phyloP scores from a whole-genome alignment of 768 basidiomycete genomes.

The Boletus reticulatus region DNA sequence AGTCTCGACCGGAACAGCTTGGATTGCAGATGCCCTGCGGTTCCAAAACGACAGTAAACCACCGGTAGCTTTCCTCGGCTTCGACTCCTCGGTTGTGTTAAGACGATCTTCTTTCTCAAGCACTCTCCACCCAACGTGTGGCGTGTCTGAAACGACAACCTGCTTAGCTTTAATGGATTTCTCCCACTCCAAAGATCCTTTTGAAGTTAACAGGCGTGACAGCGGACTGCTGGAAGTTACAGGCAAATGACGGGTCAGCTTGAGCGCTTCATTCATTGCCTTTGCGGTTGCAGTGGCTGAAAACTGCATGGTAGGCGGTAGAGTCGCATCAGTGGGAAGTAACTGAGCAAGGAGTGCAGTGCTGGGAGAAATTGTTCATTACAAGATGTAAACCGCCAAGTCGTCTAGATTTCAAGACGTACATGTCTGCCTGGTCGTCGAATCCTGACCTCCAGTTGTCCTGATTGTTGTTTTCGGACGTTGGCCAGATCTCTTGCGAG shows the following conservation, averaged over 20 bases:
- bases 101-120: slow-evolving; percentile 50
- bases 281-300: slow-evolving; percentile 56
- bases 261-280: slow-evolving; percentile 57
- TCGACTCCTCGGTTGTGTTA: slow-evolving; percentile 39
- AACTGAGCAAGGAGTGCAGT: slow-evolving; percentile 39
- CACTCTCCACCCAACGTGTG: slow-evolving; percentile 73
- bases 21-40: slow-evolving; percentile 36
- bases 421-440: slow-evolving; percentile 59
- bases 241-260: slow-evolving; percentile 58
- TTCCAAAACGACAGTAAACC: slow-evolving; percentile 76
- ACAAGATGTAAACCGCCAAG: neutral
- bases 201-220: slow-evolving; percentile 64
- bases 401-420: slow-evolving; percentile 28
- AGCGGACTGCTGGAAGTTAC: slow-evolving; percentile 62
- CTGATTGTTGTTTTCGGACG: slow-evolving; percentile 23
- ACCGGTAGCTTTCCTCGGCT: slow-evolving; percentile 44
- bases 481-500: slow-evolving; percentile 52
- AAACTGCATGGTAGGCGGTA: slow-evolving; percentile 52
- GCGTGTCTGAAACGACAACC: slow-evolving; percentile 45
- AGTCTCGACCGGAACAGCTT: slow-evolving; percentile 16
- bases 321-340: slow-evolving; percentile 48
- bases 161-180: slow-evolving; percentile 55
- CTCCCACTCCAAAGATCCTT: slow-evolving; percentile 78
- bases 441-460: slow-evolving; percentile 42
- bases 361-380: slow-evolving; percentile 31